These are phyloP conservation scores for Prasinococcaceae sp. DNA, from an alignment of 139 green algal genomes.

Conservation along the genomic window DNA sequence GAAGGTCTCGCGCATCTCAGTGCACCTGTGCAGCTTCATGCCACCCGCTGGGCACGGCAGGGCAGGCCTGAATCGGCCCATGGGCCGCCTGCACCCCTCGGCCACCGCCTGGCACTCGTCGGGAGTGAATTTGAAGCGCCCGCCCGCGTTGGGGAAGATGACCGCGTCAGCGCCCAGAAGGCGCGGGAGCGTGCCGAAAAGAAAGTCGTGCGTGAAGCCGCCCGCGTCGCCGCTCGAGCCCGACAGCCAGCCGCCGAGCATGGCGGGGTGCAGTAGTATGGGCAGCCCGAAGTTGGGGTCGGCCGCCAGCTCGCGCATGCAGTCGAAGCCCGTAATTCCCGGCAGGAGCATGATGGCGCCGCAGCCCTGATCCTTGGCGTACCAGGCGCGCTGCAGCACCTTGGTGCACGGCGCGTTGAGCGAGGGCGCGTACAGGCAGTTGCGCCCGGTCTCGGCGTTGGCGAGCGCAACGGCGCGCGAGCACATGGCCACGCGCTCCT, in stretches of 20 bases:
- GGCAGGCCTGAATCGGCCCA: neutral
- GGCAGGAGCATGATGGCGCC: constrained; percentile 23
- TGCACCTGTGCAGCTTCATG: constrained; percentile 20
- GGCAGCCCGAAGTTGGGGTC: constrained; percentile 17
- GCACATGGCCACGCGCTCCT: constrained; percentile 15
- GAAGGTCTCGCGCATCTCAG: constrained; percentile 9
- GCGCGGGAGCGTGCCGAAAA: constrained; percentile 4
- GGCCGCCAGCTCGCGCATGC: constrained; percentile 13
- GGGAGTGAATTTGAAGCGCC: constrained; percentile 17
- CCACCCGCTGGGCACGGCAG: constrained; percentile 15
- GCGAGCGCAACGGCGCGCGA: constrained; percentile 8
- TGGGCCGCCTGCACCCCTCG: neutral
- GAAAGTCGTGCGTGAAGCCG: constrained; percentile 17
- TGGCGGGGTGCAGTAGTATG: constrained; percentile 21
- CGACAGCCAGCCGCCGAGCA: constrained; percentile 7
- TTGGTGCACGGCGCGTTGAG: constrained; percentile 16
- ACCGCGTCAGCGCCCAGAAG: constrained; percentile 13
- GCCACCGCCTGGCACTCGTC: constrained; percentile 17
- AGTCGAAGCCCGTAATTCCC: constrained; percentile 22
- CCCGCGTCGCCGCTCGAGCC: neutral
- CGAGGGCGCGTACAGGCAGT: constrained; percentile 21
- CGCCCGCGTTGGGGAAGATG: constrained; percentile 23
- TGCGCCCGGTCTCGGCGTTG: constrained; percentile 19
- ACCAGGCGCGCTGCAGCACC: constrained; percentile 14
- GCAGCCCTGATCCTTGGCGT: constrained; percentile 13